These are phyloP conservation scores for Albifimbria verrucaria DNA, from an alignment of 2,329 filamentous ascomycete genomes.

Conservation along the genomic window DNA sequence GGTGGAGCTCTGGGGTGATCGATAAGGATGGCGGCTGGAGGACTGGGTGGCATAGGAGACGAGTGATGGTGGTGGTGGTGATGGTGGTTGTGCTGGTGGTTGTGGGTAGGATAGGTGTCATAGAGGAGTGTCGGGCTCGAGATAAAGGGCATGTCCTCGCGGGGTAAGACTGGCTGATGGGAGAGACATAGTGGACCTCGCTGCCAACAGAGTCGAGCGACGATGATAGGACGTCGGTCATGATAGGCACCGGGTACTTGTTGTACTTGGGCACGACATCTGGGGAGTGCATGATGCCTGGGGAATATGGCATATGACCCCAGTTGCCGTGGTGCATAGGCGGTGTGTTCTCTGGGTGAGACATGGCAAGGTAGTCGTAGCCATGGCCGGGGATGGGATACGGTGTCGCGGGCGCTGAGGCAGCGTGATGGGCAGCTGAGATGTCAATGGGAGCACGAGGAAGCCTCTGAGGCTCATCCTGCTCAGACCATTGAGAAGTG, in stretches of 20 bases:
- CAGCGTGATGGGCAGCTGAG: slow-evolving; percentile 24
- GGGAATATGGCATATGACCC: slow-evolving; percentile 45
- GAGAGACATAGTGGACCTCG: slow-evolving; percentile 61
- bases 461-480: slow-evolving; percentile 29
- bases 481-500: slow-evolving; percentile 22
- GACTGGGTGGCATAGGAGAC: slow-evolving; percentile 54
- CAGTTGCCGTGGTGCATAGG: slow-evolving; percentile 40
- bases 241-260: slow-evolving; percentile 42
- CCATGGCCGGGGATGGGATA: slow-evolving; percentile 21
- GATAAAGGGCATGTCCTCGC: slow-evolving; percentile 55
- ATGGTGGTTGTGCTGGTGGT: slow-evolving; percentile 41
- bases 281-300: slow-evolving; percentile 31
- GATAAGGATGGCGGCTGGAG: slow-evolving; percentile 52
- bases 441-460: slow-evolving; percentile 33
- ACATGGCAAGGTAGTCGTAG: slow-evolving; percentile 51
- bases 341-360: slow-evolving; percentile 41
- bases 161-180: slow-evolving; percentile 55
- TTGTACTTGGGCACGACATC: slow-evolving; percentile 37
- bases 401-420: slow-evolving; percentile 44
- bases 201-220: slow-evolving; percentile 59
- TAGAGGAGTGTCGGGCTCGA: slow-evolving; percentile 56
- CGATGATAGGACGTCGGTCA: slow-evolving; percentile 48
- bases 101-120: slow-evolving; percentile 48
- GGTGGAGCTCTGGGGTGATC: slow-evolving; percentile 50
- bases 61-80: slow-evolving; percentile 41